Evolutionary conservation across 1,139 yeast genomes (phyloP), one percentile per base, ranked within the genome.

Genomic region (Wickerhamomyces sp.): DNA sequence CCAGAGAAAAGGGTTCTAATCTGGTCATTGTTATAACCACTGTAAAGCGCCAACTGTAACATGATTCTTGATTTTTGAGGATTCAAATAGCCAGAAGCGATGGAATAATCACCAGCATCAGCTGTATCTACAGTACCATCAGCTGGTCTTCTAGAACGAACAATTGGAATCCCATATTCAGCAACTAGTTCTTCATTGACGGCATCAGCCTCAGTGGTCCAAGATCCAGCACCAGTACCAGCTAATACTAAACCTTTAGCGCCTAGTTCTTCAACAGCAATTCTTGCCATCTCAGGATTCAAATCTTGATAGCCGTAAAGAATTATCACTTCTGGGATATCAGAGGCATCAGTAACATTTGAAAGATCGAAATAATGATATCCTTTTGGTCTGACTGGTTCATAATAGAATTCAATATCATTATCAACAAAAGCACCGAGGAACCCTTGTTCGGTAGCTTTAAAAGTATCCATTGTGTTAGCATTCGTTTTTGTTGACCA

Each of bases 211-310:
- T 56, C 51, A 26, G 67, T 68, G 15, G 75, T 63, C 72, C 78
- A 66, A 7, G 79, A 72, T 1, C 83, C 83, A 3, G 82, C 81
- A 13, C 83, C 83, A 72, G 76, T 72, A 23, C 81, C 75, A 0
- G 82, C 83, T 41, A 77, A 63, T 1, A 78, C 71, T 42, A 78
- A 23, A 4, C 82, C 83, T 48, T 69, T 63, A 6, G 73, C 71
- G n/a, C 65, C 61, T 40, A 75, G 53, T n/a, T 66, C 62, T 30
- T 48, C 57, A 34, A 55, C 57, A 0, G 72, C 64, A 35, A 72
- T 51, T 36, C 62, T 62, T 18, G 76, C 62, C 13, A 77, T 54
- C 31, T 66, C 64, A 44, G 69, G 65, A 53, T 74, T 70, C 41
- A 77, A 61, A 1, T 78, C 80, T 55, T 78, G 82, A 57, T 78